Percentiles rank a stretch among this genome's conserved stretches.
phyloP scores from a whole-genome alignment of 345 rosid genomes.

The Linum trigynum region DNA sequence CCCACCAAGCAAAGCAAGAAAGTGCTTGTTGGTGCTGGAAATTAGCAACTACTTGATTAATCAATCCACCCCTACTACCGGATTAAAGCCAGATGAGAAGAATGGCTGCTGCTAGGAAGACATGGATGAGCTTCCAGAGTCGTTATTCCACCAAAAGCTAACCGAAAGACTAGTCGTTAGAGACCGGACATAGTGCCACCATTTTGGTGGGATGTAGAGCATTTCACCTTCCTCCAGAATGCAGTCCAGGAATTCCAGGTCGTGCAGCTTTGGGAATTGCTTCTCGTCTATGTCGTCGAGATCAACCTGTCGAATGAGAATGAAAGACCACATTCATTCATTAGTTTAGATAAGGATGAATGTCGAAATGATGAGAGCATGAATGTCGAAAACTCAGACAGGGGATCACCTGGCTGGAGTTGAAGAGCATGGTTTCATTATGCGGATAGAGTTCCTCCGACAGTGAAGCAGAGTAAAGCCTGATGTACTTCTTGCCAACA shows the following conservation, averaged over 20 bases:
- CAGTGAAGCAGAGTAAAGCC: conserved; percentile 68
- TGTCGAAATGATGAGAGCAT: not conserved
- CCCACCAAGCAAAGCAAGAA: too few species aligned
- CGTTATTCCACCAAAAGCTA: conserved; percentile 86
- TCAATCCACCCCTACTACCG: too few species aligned
- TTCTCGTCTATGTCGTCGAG: conserved; percentile 58
- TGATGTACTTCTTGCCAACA: conserved; percentile 80
- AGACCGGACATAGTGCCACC: conserved; percentile 98
- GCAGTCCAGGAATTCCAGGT: conserved; percentile 77
- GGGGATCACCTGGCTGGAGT: conserved; percentile 78
- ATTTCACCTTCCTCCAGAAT: conserved; percentile 88
- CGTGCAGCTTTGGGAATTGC: conserved; percentile 49
- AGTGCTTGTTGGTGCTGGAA: too few species aligned
- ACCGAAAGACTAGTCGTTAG: conserved; percentile 75
- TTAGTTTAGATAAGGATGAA: not conserved
- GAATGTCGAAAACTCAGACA: not conserved
- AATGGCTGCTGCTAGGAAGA: not conserved
- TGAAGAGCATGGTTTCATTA: conserved; percentile 75
- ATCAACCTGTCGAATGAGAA: conserved; percentile 52
- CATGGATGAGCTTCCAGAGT: conserved; percentile 12
- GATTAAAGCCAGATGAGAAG: too few species aligned
- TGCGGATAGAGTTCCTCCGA: conserved; percentile 75
- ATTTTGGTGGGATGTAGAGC: conserved; percentile 95
- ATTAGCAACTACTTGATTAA: too few species aligned
- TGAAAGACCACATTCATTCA: not conserved